Base-by-base conservation (phyloP, 352 stramenopile species). In the Nothophytophthora sp. region DNA sequence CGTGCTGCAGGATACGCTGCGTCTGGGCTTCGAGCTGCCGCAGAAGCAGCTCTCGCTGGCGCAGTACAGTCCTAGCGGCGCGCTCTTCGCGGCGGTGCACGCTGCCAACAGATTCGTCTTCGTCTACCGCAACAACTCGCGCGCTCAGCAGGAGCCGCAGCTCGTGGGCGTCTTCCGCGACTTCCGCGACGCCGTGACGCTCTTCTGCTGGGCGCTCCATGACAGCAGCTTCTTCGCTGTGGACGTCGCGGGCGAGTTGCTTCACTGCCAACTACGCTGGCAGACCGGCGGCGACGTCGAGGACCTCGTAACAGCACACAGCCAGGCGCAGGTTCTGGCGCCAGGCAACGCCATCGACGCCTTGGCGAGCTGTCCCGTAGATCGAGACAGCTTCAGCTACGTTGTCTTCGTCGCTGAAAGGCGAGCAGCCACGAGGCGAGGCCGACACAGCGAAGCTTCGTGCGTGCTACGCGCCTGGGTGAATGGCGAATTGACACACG, bases 1-100 rank as follows among this genome's bases (percentile, higher is more conserved):
- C 12, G 53, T 89, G 10, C 52, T 92, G 19, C 71, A 88, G 29
- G 80, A 92, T 43, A 64, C 70, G 0, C 38, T 92, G 3, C 68
- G 71, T 16, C 55, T 90, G 12, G 72, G 51, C 23, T 92, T 88
- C 40, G 82, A 92, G 43, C 51, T 88, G 7, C 57, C 63, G 1
- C 58, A 82, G 16, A 89, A 88, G 27, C 78, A 90, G 28, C 66
- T 86, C 13, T 73, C 70, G 2, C 66, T 83, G 4, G 68, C 86
- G 6, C 63, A 71, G 19, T 92, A 92, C 60, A 88, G 74, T 27
- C 46, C 67, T 11, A 89, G 63, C 13, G 81, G 81, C 1, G 77
- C 60, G 18, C 57, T 81, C 18, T 73, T 90, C 42, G 63, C 64
- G 12, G 60, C 60, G 1, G 63, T 75, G 0, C 75, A 86, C 23